Conservation (phyloP, 2,329 filamentous ascomycete genomes). For the Pezicula rhizophila region DNA sequence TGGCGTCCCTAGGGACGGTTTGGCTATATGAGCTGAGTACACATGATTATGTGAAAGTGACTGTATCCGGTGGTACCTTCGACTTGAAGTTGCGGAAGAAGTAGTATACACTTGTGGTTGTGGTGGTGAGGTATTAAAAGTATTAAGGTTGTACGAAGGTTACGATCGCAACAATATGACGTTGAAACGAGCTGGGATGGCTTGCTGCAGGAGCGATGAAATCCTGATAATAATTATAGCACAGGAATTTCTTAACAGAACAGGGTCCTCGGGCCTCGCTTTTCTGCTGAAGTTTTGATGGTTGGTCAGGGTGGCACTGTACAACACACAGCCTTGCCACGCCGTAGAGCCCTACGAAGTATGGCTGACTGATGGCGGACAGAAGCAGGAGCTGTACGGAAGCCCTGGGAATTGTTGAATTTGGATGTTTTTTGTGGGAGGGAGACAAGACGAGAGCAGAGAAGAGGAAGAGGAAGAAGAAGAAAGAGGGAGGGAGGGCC, state of each 20-base stretch:
- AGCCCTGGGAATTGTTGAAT: background rate
- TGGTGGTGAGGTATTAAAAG: background rate
- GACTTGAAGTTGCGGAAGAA: constrained; percentile 3
- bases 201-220: background rate
- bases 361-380: background rate
- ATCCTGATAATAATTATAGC: background rate
- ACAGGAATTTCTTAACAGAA: background rate
- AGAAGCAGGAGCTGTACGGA: too few relatives aligned
- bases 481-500: background rate
- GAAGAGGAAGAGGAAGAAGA: background rate
- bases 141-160: background rate
- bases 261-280: too few relatives aligned
- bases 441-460: background rate
- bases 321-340: constrained; percentile 1
- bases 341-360: background rate
- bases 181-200: background rate
- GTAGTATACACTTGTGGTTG: constrained; percentile 1
- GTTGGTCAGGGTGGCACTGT: constrained; percentile 1
- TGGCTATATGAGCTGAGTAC: constrained; percentile 29
- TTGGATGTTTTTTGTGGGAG: constrained; percentile 3
- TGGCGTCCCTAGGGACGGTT: constrained; percentile 41
- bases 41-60: constrained; percentile 21
- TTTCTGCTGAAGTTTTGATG: background rate
- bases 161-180: background rate
- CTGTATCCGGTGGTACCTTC: constrained; percentile 18